phyloP scores from a whole-genome alignment of 768 basidiomycete species.

The Hygrophorus russula region DNA sequence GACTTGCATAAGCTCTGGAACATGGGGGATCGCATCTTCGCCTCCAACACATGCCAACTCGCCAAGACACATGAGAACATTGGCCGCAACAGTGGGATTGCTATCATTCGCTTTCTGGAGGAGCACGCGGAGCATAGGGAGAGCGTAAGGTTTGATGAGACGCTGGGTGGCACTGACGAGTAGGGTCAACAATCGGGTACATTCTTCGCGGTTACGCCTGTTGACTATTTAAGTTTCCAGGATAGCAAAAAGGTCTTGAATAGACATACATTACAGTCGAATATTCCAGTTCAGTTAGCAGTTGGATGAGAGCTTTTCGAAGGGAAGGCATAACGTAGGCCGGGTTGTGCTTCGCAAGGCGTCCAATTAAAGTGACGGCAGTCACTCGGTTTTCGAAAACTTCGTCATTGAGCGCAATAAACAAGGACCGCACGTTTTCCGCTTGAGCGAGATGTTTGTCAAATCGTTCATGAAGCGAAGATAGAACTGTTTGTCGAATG shows the following conservation, averaged over 20 bases:
- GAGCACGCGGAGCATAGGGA: conserved; percentile 89
- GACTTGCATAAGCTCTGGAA: conserved; percentile 81
- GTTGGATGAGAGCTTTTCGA: conserved; percentile 89
- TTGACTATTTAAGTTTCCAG: not conserved
- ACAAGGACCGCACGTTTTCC: conserved; percentile 94
- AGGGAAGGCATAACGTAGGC: conserved; percentile 98
- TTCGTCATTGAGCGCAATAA: conserved; percentile 96
- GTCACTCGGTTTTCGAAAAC: conserved; percentile 86
- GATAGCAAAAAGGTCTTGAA: not conserved
- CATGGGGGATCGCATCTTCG: conserved; percentile 76
- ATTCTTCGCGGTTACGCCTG: conserved; percentile 84
- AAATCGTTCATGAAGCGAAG: conserved; percentile 83
- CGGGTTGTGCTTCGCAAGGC: conserved; percentile 90
- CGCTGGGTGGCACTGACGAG: conserved; percentile 88
- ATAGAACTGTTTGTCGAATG: conserved; percentile 81
- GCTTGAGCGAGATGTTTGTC: conserved; percentile 97
- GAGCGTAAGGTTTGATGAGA: conserved; percentile 90
- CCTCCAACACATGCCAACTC: conserved; percentile 90
- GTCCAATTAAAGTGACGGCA: conserved; percentile 86
- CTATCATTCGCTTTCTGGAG: conserved; percentile 80
- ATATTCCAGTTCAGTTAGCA: conserved; percentile 94
- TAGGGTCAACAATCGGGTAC: conserved; percentile 79
- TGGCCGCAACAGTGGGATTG: conserved; percentile 82
- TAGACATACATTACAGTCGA: conserved; percentile 60
- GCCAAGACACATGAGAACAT: conserved; percentile 89